A percentile compares a stretch with the other conserved stretches of the same genome.
phyloP scores from a whole-genome alignment of 768 basidiomycete species.

The Lactifluus rugatus region DNA sequence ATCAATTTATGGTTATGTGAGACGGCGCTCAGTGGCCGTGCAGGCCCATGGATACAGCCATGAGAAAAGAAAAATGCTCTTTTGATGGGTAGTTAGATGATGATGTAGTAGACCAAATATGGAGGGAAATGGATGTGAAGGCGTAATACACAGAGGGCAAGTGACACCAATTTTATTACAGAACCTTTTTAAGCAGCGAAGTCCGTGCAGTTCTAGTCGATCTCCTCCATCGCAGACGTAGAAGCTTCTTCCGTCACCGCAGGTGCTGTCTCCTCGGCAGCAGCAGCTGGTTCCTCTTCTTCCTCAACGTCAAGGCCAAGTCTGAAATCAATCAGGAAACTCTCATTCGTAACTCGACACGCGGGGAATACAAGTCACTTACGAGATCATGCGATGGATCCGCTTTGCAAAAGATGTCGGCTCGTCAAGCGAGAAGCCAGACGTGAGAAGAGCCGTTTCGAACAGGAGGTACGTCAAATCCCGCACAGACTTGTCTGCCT shows the following conservation, averaged over 20 bases:
- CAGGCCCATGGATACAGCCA: not conserved
- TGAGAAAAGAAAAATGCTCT: constrained; percentile 1
- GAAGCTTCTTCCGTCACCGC: constrained; percentile 49
- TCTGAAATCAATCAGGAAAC: constrained; percentile 25
- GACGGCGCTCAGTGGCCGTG: not conserved
- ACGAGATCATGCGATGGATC: constrained; percentile 94
- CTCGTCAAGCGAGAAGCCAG: constrained; percentile 92
- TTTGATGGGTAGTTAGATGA: constrained; percentile 13
- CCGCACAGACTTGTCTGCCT: constrained; percentile 96
- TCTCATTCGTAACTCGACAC: not conserved
- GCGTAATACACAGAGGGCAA: constrained; percentile 9
- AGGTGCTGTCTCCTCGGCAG: constrained; percentile 40
- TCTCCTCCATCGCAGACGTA: constrained; percentile 94
- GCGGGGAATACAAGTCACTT: constrained; percentile 25
- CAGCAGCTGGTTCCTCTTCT: constrained; percentile 44
- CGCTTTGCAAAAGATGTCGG: constrained; percentile 92
- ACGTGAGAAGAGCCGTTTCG: constrained; percentile 94
- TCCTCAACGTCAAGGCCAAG: constrained; percentile 69
- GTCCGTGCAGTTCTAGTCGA: constrained; percentile 46
- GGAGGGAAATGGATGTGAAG: constrained; percentile 4
- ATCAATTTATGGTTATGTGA: not conserved
- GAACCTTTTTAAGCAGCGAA: not conserved
- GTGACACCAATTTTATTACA: constrained; percentile 5
- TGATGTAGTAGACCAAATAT: constrained; percentile 10
- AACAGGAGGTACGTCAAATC: constrained; percentile 93